Conservation (phyloP, 257 asterid genomes). For the Agastache rugosa region DNA sequence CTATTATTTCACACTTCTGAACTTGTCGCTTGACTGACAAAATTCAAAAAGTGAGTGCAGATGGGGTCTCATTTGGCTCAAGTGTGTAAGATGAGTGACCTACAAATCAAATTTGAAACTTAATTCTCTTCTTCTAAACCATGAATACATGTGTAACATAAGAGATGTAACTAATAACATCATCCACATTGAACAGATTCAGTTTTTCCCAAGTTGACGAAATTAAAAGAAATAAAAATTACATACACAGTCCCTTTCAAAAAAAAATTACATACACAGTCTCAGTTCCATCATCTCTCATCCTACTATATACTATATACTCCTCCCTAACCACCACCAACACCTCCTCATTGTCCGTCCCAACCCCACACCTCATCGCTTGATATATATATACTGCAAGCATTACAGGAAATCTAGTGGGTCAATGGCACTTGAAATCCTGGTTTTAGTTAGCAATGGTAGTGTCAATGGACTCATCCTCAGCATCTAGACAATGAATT, state of each 20-base stretch:
- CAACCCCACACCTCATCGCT: not conserved
- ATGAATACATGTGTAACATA: not conserved
- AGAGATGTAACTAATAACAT: slow-evolving; percentile 7
- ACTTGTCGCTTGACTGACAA: not conserved
- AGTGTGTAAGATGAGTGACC: slow-evolving; percentile 4
- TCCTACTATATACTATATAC: not conserved
- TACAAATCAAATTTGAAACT: slow-evolving; percentile 14
- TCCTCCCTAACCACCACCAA: not conserved
- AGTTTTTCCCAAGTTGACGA: not conserved
- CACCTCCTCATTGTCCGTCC: not conserved
- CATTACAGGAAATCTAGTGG: not conserved
- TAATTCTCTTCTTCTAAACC: slow-evolving; percentile 3
- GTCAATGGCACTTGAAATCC: too few species aligned
- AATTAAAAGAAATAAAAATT: not conserved
- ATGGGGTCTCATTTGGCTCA: not conserved
- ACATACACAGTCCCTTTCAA: not conserved
- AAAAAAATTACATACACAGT: slow-evolving; percentile 1
- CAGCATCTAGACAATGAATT: too few species aligned
- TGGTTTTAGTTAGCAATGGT: too few species aligned
- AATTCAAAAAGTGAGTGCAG: not conserved
- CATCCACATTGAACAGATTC: not conserved
- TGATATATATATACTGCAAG: slow-evolving; percentile 3
- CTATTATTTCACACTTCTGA: not conserved
- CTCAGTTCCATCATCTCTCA: not conserved
- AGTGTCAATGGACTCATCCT: too few species aligned